Evolutionary conservation across 2,329 filamentous ascomycete genomes (phyloP), one percentile per base, ranked within the genome.

Genomic region (Sporothrix globosa): DNA sequence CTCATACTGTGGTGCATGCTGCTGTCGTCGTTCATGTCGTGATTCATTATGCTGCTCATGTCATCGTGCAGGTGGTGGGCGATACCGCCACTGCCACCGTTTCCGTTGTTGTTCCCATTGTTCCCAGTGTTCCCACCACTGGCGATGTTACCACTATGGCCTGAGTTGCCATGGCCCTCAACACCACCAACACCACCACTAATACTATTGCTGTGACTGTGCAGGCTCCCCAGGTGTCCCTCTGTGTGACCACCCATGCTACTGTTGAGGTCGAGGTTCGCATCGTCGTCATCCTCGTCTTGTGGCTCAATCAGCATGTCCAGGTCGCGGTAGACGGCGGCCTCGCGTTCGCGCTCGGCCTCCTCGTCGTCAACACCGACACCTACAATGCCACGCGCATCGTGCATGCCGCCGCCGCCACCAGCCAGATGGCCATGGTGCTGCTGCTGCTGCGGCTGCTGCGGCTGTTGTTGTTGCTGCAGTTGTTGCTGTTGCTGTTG

Each of bases 221-320:
- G 61, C 9, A 65, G 44, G 10, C 61, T 50, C 3, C 39, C 52
- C n/a, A 67, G 24, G 14, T 34, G 54, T 5, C 44, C 61, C 6
- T 63, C 39, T 17, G 19, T 21, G 24, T 50, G 61, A 7, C 21
- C 63, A 7, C 60, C 41, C 24, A 41, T 46, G 17, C 34, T 56
- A 21, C 27, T 52, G 83, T 72, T 41, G 61, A 65, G 61, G 14
- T 50, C 34, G 61, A 65, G 69, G 71, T 67, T 61, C 27, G 41
- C 60, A 52, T 76, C 78, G 1, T 83, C 82, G 0, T 84, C 81
- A 0, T 84, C 83, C 0, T 80, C 82, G 24, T 81, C 79, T 39
- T 80, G 78, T 53, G 83, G 82, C 70, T 83, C 81, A 48, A 86
- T 84, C 70, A 86, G 73, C 83, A 86, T 85, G 58, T 85, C 84